These are phyloP conservation scores for Apiospora sp. DNA, from an alignment of 2,329 filamentous ascomycete genomes.

Conservation along the genomic window DNA sequence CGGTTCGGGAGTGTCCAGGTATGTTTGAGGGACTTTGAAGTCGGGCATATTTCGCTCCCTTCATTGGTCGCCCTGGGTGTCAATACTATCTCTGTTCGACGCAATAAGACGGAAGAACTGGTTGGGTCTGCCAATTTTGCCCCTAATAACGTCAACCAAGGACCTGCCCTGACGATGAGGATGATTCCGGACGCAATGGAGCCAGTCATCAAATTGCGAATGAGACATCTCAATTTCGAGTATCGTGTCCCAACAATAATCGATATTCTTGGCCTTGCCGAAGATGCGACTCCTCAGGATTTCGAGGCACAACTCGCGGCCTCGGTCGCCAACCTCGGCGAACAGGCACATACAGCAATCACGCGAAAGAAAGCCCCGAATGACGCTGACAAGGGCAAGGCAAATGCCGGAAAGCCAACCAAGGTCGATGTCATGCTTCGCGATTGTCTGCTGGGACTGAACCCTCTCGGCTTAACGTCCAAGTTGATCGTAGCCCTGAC, in stretches of 20 bases:
- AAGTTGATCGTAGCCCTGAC: slow-evolving; percentile 83
- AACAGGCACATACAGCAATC: slow-evolving; percentile 63
- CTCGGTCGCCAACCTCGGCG: slow-evolving; percentile 80
- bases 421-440: slow-evolving; percentile 78
- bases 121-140: slow-evolving; percentile 60
- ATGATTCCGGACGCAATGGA: slow-evolving; percentile 96
- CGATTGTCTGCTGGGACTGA: slow-evolving; percentile 85
- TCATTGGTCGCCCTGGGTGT: slow-evolving; percentile 82
- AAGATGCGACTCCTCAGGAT: slow-evolving; percentile 74
- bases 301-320: slow-evolving; percentile 78
- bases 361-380: slow-evolving; percentile 40
- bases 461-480: slow-evolving; percentile 77
- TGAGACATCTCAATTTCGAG: slow-evolving; percentile 85
- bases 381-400: slow-evolving; percentile 34
- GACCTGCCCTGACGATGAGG: slow-evolving; percentile 79
- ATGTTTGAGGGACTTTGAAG: slow-evolving; percentile 69
- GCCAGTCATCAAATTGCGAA: slow-evolving; percentile 85
- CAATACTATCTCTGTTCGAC: slow-evolving; percentile 64
- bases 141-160: slow-evolving; percentile 36
- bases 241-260: slow-evolving; percentile 87
- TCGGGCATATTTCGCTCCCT: slow-evolving; percentile 85
- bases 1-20: slow-evolving; percentile 71
- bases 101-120: slow-evolving; percentile 76
- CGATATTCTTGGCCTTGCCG: slow-evolving; percentile 75
- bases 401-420: slow-evolving; percentile 60